Conservation (phyloP, 768 basidiomycete species). For the Kondoa subrosea region DNA sequence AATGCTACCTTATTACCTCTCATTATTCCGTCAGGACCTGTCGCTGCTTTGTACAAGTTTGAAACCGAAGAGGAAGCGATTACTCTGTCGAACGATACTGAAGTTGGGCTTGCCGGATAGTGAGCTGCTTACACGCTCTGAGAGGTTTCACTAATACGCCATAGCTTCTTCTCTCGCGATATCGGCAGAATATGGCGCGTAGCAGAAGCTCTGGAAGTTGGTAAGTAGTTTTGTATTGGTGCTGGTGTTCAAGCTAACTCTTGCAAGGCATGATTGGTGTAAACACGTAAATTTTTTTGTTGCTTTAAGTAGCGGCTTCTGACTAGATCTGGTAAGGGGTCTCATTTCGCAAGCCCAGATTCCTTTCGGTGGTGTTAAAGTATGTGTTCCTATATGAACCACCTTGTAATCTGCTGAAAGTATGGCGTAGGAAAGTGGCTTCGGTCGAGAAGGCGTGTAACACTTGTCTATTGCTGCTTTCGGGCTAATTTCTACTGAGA, state of each 20-base stretch:
- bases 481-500: no score
- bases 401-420: neutral
- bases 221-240: constrained; percentile 52
- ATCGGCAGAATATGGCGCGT: constrained; percentile 83
- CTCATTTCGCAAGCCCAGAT: constrained; percentile 58
- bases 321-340: constrained; percentile 46
- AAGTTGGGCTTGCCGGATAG: constrained; percentile 67
- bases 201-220: constrained; percentile 82
- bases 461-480: no score
- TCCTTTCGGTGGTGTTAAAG: constrained; percentile 77
- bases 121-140: neutral
- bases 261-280: constrained; percentile 22
- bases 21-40: constrained; percentile 29
- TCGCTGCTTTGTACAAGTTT: constrained; percentile 74
- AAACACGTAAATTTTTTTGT: constrained; percentile 12
- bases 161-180: constrained; percentile 68
- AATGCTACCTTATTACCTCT: neutral
- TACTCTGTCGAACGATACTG: constrained; percentile 59
- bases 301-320: neutral
- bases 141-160: constrained; percentile 29
- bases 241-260: neutral
- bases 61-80: constrained; percentile 88
- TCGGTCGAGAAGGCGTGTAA: neutral
- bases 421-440: neutral
- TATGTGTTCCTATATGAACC: neutral